A percentile compares a stretch with the other conserved stretches of the same genome.
Conservation (phyloP, 371 early-diverging fungal genomes). For the Apophysomyces ossiformis region DNA sequence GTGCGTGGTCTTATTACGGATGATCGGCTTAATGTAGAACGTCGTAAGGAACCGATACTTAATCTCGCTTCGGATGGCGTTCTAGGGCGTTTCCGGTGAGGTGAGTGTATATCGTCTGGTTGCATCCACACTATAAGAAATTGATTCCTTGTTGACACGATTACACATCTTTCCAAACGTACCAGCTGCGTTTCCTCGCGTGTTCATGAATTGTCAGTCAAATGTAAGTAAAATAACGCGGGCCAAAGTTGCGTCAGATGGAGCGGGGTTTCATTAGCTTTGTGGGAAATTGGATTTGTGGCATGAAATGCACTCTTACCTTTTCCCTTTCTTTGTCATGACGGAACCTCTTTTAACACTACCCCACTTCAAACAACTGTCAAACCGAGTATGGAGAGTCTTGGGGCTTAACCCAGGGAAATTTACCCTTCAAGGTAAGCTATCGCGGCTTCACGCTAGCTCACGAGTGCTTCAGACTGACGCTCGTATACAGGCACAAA, state of each 20-base stretch:
- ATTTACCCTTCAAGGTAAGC: slow-evolving; percentile 74
- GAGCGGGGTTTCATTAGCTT: not conserved
- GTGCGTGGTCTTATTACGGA: slow-evolving; percentile 1
- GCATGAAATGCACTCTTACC: not conserved
- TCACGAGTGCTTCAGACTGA: not conserved
- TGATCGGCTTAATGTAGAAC: not conserved
- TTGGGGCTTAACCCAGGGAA: slow-evolving; percentile 77
- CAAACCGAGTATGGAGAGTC: slow-evolving; percentile 59
- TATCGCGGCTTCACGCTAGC: not conserved
- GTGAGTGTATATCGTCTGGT: not conserved
- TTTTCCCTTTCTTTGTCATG: not conserved
- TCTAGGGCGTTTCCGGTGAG: slow-evolving; percentile 9
- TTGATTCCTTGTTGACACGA: not conserved
- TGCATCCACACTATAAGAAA: slow-evolving; percentile 5
- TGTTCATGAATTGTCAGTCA: not conserved
- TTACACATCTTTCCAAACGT: not conserved
- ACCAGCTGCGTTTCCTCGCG: slow-evolving; percentile 10
- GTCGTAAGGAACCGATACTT: slow-evolving; percentile 2
- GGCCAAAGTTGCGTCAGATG: not conserved
- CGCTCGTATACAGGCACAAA: slow-evolving; percentile 69
- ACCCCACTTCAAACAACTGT: slow-evolving; percentile 50
- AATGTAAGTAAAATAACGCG: not conserved
- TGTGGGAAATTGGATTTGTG: not conserved
- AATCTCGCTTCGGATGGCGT: not conserved
- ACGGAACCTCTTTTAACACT: slow-evolving; percentile 1